These are phyloP conservation scores for Ascochyta pisi DNA, from an alignment of 2,329 filamentous ascomycete species.

Conservation along the genomic window DNA sequence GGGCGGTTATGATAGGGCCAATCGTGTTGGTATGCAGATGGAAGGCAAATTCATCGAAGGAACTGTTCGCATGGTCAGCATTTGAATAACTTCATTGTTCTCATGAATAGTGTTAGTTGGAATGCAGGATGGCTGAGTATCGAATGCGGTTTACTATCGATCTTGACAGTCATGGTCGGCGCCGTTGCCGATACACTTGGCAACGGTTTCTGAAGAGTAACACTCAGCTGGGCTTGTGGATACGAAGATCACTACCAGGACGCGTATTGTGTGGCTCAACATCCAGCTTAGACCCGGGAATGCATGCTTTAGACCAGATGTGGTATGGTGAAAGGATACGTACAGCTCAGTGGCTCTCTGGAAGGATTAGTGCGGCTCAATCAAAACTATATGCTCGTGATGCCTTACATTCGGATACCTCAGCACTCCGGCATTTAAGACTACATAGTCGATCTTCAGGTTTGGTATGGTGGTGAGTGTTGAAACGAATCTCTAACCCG, in stretches of 20 bases:
- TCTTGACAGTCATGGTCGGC: background rate
- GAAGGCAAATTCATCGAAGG: constrained; percentile 61
- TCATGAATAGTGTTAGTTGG: background rate
- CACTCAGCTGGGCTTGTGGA: background rate
- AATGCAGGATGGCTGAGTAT: background rate
- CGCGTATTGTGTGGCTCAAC: background rate
- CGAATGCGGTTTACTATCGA: background rate
- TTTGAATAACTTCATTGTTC: background rate
- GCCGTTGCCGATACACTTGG: background rate
- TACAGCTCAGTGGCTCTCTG: constrained; percentile 61
- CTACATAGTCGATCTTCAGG: constrained; percentile 59
- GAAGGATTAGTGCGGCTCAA: constrained; percentile 34
- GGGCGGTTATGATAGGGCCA: constrained; percentile 64
- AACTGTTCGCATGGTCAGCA: constrained; percentile 44
- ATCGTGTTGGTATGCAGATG: constrained; percentile 66
- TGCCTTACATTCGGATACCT: constrained; percentile 62
- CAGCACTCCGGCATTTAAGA: constrained; percentile 65
- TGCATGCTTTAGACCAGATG: constrained; percentile 32
- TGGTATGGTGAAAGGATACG: constrained; percentile 34
- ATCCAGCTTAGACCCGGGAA: constrained; percentile 20
- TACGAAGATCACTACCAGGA: background rate
- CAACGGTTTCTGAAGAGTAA: background rate
- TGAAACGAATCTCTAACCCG: constrained; percentile 52
- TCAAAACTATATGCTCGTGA: constrained; percentile 8
- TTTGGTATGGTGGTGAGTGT: constrained; percentile 51